These are phyloP conservation scores for Coniophora puteana DNA, from an alignment of 1,284 basidiomycete species.

Conservation along the genomic window DNA sequence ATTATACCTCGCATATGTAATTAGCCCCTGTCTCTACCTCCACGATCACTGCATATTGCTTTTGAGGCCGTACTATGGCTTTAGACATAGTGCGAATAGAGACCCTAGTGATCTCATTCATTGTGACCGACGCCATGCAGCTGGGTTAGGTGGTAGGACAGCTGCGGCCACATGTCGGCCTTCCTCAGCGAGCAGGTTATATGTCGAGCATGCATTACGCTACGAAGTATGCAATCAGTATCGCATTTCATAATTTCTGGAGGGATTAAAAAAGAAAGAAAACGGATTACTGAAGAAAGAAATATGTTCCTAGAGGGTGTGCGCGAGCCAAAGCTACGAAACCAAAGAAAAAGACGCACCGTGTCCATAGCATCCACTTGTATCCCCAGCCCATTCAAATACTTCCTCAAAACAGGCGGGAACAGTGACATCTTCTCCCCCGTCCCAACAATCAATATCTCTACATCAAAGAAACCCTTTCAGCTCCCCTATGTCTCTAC, in stretches of 20 bases:
- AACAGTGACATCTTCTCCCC: conserved; percentile 71
- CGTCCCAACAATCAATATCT: conserved; percentile 89
- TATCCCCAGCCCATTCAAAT: conserved; percentile 79
- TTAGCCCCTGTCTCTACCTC: conserved; percentile 11
- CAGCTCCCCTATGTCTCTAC: background rate
- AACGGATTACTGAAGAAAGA: background rate
- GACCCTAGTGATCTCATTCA: background rate
- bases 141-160: conserved; percentile 62
- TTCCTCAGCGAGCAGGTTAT: conserved; percentile 91
- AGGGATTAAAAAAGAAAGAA: background rate
- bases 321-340: background rate
- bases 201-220: conserved; percentile 93
- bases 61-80: background rate
- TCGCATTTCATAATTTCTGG: conserved; percentile 14
- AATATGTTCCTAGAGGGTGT: background rate
- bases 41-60: conserved; percentile 15
- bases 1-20: conserved; percentile 16
- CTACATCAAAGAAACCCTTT: conserved; percentile 37
- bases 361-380: conserved; percentile 95
- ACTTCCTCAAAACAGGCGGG: conserved; percentile 64
- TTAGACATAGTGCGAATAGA: conserved; percentile 4
- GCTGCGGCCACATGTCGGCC: conserved; percentile 90
- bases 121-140: conserved; percentile 39
- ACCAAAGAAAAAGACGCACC: conserved; percentile 44
- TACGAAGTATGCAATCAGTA: conserved; percentile 31